A percentile compares a stretch with the other conserved stretches of the same genome.
These are phyloP conservation scores for Flaveria sonorensis DNA, from an alignment of 129 eudicot species.

Conservation along the genomic window DNA sequence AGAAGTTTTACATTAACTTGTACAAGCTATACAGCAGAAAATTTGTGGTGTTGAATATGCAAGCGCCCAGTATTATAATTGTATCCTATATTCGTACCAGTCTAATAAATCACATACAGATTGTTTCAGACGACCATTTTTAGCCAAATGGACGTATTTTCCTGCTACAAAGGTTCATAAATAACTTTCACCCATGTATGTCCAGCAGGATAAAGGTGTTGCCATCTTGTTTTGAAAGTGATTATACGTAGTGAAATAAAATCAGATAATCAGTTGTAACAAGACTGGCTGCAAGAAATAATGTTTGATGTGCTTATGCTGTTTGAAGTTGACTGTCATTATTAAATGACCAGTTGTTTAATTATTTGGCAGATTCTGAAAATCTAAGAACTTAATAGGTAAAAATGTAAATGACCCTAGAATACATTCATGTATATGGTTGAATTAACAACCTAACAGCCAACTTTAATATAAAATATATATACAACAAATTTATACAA, in stretches of 20 bases:
- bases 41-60: constrained; percentile 16
- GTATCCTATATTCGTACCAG: not conserved
- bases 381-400: not conserved
- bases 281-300: constrained; percentile 2
- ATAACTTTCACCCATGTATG: not conserved
- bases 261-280: not conserved
- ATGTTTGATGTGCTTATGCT: constrained; percentile 1
- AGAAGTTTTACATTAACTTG: not conserved
- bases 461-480: not conserved
- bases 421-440: not conserved
- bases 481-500: not conserved
- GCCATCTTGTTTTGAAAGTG: not conserved
- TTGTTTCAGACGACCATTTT: not conserved
- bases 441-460: not conserved
- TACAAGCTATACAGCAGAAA: not conserved
- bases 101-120: not conserved
- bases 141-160: not conserved
- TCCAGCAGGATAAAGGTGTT: not conserved
- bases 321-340: not conserved
- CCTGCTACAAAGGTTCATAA: constrained; percentile 1
- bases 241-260: not conserved
- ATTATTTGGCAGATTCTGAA: not conserved
- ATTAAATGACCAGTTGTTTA: not conserved
- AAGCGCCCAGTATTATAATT: not conserved
- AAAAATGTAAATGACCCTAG: not conserved